Evolutionary conservation across 495 filamentous ascomycete genomes (phyloP).

Genomic region (Xylaria acuta): DNA sequence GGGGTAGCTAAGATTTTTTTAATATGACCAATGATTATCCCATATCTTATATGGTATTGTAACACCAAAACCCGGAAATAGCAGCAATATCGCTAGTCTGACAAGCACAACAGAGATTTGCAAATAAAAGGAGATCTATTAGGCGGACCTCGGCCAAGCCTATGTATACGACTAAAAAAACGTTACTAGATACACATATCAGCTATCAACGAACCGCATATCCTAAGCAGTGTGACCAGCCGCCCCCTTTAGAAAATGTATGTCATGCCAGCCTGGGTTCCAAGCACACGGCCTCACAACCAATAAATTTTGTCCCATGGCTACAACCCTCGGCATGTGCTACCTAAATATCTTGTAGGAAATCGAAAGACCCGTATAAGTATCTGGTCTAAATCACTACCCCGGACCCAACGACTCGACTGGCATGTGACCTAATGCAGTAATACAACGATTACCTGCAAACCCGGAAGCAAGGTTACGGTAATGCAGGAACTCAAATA

Average conservation of each 20-base stretch:
- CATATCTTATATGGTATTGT: not conserved
- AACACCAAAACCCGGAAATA: not conserved
- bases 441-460: not conserved
- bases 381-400: not conserved
- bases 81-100: not conserved
- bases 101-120: not conserved
- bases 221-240: not conserved
- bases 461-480: not conserved
- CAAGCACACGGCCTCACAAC: not conserved
- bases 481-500: not conserved
- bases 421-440: constrained; percentile 6
- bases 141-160: not conserved
- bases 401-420: constrained; percentile 11
- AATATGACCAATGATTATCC: not conserved
- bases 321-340: not conserved
- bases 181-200: not conserved
- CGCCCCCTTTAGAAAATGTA: not conserved
- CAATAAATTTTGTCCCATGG: constrained; percentile 8
- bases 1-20: not conserved
- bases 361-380: not conserved
- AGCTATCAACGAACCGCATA: not conserved
- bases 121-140: not conserved
- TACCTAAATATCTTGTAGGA: not conserved
- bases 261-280: not conserved
- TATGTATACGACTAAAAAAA: not conserved